Conservation (phyloP, 148 eudicot species). For the Chenopodium album region DNA sequence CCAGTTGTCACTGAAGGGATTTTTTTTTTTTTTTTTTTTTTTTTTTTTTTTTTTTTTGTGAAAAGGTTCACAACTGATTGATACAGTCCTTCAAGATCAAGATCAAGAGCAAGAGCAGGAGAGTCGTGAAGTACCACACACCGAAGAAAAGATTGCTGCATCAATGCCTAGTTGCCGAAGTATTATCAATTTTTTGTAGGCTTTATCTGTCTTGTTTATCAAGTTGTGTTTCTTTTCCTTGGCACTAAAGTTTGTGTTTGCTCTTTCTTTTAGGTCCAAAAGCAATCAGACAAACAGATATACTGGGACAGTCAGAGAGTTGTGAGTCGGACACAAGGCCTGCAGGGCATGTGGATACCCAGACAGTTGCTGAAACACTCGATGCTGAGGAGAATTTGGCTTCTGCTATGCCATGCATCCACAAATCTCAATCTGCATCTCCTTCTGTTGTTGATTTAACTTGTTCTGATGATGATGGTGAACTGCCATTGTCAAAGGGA, state of each 20-base stretch:
- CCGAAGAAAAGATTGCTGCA: conserved; percentile 10
- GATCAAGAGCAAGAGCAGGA: conserved; percentile 9
- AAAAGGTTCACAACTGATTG: conserved; percentile 7
- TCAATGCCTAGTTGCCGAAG: conserved; percentile 11
- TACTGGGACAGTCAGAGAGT: not conserved
- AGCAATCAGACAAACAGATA: not conserved
- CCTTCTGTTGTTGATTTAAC: not conserved
- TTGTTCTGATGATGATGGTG: conserved; percentile 25
- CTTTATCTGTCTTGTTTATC: not conserved
- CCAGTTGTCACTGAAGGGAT: not conserved
- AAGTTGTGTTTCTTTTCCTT: not conserved
- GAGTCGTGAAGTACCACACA: conserved; percentile 5
- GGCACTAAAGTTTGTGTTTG: not conserved
- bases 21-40: not conserved
- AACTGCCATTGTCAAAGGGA: not conserved
- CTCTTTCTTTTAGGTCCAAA: conserved; percentile 1
- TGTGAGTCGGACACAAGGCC: not conserved
- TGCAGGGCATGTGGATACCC: not conserved
- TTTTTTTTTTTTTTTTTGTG: too few relatives aligned
- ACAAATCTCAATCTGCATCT: not conserved
- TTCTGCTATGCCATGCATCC: not conserved
- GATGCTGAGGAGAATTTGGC: not conserved
- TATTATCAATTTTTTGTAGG: not conserved
- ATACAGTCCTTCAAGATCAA: not conserved
- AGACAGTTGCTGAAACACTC: too few relatives aligned